phyloP scores from a whole-genome alignment of 768 basidiomycete genomes.

The Pholiota conissans region DNA sequence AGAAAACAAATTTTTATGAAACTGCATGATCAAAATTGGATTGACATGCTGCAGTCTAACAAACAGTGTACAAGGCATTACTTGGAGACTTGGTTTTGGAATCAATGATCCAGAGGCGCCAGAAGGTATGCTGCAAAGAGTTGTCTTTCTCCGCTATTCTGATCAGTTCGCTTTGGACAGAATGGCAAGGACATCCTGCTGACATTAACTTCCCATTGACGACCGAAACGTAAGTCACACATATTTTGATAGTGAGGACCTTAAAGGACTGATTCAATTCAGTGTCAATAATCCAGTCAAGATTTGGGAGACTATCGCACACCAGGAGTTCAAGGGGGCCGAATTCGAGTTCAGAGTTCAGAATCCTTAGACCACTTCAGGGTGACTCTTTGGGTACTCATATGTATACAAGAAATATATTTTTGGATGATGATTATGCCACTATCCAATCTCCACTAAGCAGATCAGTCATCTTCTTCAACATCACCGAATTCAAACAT shows the following conservation, averaged over 20 bases:
- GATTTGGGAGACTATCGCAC: slow-evolving; percentile 51
- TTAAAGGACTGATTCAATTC: slow-evolving; percentile 3
- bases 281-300: slow-evolving; percentile 58
- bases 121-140: slow-evolving; percentile 43
- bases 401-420: background rate
- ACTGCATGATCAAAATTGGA: background rate
- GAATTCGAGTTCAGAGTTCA: background rate
- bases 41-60: slow-evolving; percentile 34
- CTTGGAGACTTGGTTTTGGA: slow-evolving; percentile 65
- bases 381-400: background rate
- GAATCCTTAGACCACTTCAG: background rate
- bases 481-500: slow-evolving; percentile 94
- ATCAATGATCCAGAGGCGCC: slow-evolving; percentile 50
- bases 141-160: background rate
- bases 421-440: background rate
- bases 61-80: slow-evolving; percentile 61
- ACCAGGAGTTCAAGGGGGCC: slow-evolving; percentile 8
- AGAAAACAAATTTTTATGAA: slow-evolving; percentile 18
- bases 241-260: background rate
- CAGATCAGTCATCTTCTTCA: slow-evolving; percentile 69
- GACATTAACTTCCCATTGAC: slow-evolving; percentile 53
- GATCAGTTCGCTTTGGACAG: slow-evolving; percentile 25
- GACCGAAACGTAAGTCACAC: slow-evolving; percentile 41
- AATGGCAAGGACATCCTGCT: slow-evolving; percentile 61
- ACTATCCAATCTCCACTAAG: background rate